Base-by-base conservation (phyloP, 2,329 filamentous ascomycete species). In the Verticillium isaacii region DNA sequence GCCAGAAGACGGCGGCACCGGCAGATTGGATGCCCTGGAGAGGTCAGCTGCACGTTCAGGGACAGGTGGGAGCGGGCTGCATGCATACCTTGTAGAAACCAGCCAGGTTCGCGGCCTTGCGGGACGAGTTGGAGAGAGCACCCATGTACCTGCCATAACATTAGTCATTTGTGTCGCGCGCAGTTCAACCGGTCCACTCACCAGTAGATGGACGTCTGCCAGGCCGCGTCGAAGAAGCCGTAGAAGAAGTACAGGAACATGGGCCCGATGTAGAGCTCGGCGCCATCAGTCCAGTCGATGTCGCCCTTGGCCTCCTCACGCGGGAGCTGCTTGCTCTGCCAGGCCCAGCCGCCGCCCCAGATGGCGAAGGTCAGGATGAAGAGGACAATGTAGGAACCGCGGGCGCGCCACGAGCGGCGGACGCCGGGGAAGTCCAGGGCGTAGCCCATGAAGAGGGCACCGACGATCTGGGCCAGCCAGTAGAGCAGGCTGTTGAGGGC, bases 191-290 rank as follows among this genome's bases (percentile, higher is more conserved):
- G 19, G 17, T 17, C 14, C 80, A 90, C 92, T 72, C 86, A 92
- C 93, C 93, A 97, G 82, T 98, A 97, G 58, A 93, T 88, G 70
- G 82, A 88, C 0, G 92, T 94, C 80, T 98, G 94, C 89, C 92
- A 97, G 60, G 88, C 85, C 54, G 93, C 92, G 73, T 97, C 94
- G 68, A 89, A 95, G 75, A 95, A 89, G 50, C 92, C 92, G 73
- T 95, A 96, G 76, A 93, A 93, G 70, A 96, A 91, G 80, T 93
- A 96, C 59, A 96, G 78, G 74, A 96, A 92, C 85, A 96, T 91
- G 14, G 91, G 90, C 0, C 89, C 92, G 62, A 89, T 82, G 72
- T 89, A 95, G 25, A 65, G 62, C 62, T 74, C 65, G 60, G 85
- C 86, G 32, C 80, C 76, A 61, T 86, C 81, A 2, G 79, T 82